A percentile compares a stretch with the other conserved stretches of the same genome.
phyloP scores from a whole-genome alignment of 192 early-diverging fungal species.

The Coemansia sp. region DNA sequence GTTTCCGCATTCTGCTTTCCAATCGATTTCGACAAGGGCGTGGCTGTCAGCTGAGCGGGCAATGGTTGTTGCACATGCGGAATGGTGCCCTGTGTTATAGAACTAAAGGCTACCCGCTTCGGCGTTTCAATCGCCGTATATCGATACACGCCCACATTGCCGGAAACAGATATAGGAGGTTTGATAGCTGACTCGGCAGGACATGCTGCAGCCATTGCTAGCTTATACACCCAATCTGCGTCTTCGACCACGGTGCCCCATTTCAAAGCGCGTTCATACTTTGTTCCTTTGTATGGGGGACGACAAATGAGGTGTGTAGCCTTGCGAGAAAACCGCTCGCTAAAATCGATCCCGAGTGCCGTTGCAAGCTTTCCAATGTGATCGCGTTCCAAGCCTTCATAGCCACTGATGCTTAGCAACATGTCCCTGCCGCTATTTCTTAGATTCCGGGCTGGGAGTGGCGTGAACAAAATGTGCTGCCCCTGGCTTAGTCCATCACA shows the following conservation, averaged over 20 bases:
- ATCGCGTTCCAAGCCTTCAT: slow-evolving; percentile 59
- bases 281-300: slow-evolving; percentile 63
- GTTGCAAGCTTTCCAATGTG: slow-evolving; percentile 56
- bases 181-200: background rate
- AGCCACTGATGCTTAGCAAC: slow-evolving; percentile 61
- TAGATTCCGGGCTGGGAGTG: slow-evolving; percentile 5
- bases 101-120: background rate
- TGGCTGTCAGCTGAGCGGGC: background rate
- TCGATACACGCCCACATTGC: background rate
- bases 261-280: slow-evolving; percentile 74
- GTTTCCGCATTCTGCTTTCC: slow-evolving; percentile 18
- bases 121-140: background rate
- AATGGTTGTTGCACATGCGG: background rate
- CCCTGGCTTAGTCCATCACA: slow-evolving; percentile 23
- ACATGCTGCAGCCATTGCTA: slow-evolving; percentile 13
- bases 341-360: slow-evolving; percentile 53
- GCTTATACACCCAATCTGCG: slow-evolving; percentile 57
- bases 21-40: slow-evolving; percentile 14
- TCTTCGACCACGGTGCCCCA: slow-evolving; percentile 70
- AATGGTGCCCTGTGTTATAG: background rate
- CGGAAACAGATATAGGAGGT: background rate
- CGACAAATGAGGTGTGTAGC: slow-evolving; percentile 75
- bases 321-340: slow-evolving; percentile 58
- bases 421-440: background rate
- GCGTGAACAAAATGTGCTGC: slow-evolving; percentile 52